Evolutionary conservation across 1,139 yeast genomes (phyloP), one percentile per base, ranked within the genome.

Genomic region (Scheffersomyces lignicola): DNA sequence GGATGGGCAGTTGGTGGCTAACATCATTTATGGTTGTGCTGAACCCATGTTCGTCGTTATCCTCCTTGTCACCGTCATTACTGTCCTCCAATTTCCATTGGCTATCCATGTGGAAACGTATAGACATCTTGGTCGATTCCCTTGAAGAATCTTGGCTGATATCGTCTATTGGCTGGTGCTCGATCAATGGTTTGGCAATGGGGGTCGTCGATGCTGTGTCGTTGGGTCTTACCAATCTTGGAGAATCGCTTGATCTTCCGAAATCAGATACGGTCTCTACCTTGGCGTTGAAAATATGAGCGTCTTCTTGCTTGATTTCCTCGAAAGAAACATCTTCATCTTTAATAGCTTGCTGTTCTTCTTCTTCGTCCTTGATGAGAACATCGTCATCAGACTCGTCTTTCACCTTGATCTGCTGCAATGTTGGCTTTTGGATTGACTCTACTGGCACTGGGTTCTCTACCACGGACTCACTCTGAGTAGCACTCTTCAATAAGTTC

Each of bases 71-170:
- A 11, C 73, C 74, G 45, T 68, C 73, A 37, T 65, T 58, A 34
- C 71, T 65, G 34, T 65, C 68, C 40, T 66, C 72, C 31, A 63
- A 54, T 44, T 63, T 65, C 73, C 73, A 67, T 27, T 59, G 67
- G 24, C 59, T 51, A 37, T 65, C 70, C 37, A 62, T 52, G 30
- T 65, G 64, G 42, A 62, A 65, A 31, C 67, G 45, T 13, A 66
- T 54, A 10, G 68, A 58, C 48, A 59, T 54, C 32, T 48, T 53
- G 7, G 55, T 49, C 4, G 58, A 43, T 7, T 39, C 34, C 29
- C 40, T 40, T n/a, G 51, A 50, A 26, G 45, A 47, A 24, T 40
- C 48, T 1, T 42, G 39, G 12, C 39, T 39, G 1, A 35, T 33
- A 7, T 18, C 23, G 5, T 7, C 10, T 6, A 23, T 9, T 12